These are phyloP conservation scores for Glycine tomentella DNA, from an alignment of 306 rosid genomes.

Conservation along the genomic window DNA sequence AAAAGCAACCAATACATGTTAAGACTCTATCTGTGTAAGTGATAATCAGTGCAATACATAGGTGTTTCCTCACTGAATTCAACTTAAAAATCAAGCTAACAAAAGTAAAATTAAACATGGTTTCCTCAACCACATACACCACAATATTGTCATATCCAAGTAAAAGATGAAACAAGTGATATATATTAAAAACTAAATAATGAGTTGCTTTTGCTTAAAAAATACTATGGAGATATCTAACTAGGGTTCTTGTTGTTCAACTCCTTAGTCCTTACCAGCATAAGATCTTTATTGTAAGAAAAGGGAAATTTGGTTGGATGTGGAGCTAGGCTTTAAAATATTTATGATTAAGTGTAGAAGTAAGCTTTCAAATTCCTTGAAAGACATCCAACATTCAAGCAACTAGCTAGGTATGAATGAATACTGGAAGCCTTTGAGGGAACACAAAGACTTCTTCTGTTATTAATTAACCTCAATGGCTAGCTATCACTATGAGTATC, in stretches of 20 bases:
- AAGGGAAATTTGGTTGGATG: no score
- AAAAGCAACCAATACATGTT: no score
- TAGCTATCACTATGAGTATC: no score
- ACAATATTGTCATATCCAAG: background rate
- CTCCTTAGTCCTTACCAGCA: no score
- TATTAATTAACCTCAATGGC: no score
- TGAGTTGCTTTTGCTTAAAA: background rate
- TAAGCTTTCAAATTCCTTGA: constrained; percentile 42
- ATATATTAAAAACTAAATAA: background rate
- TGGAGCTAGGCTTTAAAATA: background rate
- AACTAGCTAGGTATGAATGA: background rate
- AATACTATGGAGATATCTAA: background rate
- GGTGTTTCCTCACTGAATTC: no score
- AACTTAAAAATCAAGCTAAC: no score
- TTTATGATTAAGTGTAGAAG: constrained; percentile 25
- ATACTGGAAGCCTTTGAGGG: constrained; percentile 57
- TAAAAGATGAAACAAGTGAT: background rate
- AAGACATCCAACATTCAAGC: constrained; percentile 36
- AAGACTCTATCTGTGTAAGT: no score
- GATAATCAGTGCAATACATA: no score
- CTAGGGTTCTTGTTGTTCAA: background rate
- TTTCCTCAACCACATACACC: background rate
- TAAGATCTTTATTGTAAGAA: no score
- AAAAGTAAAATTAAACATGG: background rate
- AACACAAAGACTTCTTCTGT: constrained; percentile 38